These are phyloP conservation scores for Ophiostoma australiae DNA, from an alignment of 2,329 filamentous ascomycete genomes.

Conservation along the genomic window DNA sequence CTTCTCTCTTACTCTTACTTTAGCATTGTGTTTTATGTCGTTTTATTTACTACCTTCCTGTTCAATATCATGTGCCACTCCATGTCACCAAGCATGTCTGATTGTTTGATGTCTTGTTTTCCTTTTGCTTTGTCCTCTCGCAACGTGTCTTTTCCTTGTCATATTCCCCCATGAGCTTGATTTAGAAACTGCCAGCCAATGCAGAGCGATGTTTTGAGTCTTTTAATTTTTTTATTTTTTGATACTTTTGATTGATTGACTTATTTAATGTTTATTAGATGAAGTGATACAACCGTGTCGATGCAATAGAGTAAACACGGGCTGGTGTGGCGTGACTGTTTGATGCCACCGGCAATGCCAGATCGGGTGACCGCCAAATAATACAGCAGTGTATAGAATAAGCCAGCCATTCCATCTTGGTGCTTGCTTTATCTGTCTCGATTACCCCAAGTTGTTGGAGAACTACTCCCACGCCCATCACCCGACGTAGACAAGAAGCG, in stretches of 20 bases:
- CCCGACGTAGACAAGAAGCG: background rate
- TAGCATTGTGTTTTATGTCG: background rate
- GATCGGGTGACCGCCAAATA: background rate
- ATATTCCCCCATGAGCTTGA: constrained; percentile 19
- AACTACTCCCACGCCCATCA: background rate
- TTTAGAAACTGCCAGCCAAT: constrained; percentile 3
- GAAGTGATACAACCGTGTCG: background rate
- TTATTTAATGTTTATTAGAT: background rate
- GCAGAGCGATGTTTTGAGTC: constrained; percentile 2
- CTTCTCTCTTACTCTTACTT: background rate
- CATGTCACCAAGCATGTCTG: background rate
- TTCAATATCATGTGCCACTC: background rate
- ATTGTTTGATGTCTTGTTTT: background rate
- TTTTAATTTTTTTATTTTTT: background rate
- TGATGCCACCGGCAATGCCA: background rate
- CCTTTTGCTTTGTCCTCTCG: constrained; percentile 4
- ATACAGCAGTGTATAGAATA: too few relatives aligned
- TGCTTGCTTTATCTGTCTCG: background rate
- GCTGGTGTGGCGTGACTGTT: background rate
- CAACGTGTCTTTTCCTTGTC: constrained; percentile 1
- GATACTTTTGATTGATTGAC: background rate
- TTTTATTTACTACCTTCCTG: background rate
- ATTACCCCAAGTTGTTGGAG: background rate
- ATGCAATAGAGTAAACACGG: background rate
- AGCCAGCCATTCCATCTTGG: too few relatives aligned